phyloP scores from a whole-genome alignment of 257 asterid species.

The Echites panduratus region DNA sequence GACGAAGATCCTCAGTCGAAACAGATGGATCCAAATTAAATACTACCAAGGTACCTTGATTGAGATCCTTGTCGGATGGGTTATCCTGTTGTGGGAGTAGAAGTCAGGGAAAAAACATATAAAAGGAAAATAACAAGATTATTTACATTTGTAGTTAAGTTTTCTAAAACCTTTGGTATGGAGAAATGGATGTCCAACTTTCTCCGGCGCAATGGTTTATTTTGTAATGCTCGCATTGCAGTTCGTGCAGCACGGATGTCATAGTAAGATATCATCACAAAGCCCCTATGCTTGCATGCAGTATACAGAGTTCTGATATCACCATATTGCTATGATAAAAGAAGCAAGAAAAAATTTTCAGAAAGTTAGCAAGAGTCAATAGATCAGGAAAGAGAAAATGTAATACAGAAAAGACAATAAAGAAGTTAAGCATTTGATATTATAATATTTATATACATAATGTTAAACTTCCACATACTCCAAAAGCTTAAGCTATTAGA shows the following conservation, averaged over 20 bases:
- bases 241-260: slow-evolving; percentile 72
- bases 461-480: too few relatives aligned
- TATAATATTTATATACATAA: background rate
- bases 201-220: slow-evolving; percentile 56
- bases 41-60: slow-evolving; percentile 73
- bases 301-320: slow-evolving; percentile 65
- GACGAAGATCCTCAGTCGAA: slow-evolving; percentile 58
- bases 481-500: too few relatives aligned
- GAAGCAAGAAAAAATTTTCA: slow-evolving; percentile 7
- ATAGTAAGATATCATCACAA: slow-evolving; percentile 73
- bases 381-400: background rate
- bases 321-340: slow-evolving; percentile 50
- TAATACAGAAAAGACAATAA: background rate
- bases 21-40: slow-evolving; percentile 76
- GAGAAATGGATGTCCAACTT: slow-evolving; percentile 77
- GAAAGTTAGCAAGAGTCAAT: background rate
- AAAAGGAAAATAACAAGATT: background rate
- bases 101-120: background rate
- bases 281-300: slow-evolving; percentile 73
- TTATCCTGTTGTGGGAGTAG: slow-evolving; percentile 40
- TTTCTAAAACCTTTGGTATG: slow-evolving; percentile 55
- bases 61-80: slow-evolving; percentile 68
- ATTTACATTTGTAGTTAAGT: background rate
- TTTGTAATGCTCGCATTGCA: slow-evolving; percentile 60
- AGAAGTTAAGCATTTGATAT: background rate